These are phyloP conservation scores for Colletotrichum filicis DNA, from an alignment of 2,329 filamentous ascomycete genomes.

Conservation along the genomic window DNA sequence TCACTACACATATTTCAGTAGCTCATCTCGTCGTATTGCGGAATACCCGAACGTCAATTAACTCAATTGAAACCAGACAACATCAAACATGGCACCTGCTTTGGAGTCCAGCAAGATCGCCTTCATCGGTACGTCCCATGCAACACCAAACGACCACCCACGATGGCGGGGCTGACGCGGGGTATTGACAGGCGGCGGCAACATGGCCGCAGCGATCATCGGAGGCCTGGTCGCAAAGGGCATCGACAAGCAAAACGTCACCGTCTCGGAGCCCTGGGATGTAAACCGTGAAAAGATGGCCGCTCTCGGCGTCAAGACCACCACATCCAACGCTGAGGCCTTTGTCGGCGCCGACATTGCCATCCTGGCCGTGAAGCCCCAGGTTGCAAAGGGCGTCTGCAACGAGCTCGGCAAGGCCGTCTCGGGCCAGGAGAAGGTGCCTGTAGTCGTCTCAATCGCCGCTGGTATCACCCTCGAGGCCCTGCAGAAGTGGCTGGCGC, in stretches of 20 bases:
- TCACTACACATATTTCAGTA: neutral
- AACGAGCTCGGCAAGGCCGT: conserved; percentile 56
- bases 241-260: conserved; percentile 56
- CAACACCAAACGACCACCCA: neutral
- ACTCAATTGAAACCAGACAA: neutral
- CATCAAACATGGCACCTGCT: neutral
- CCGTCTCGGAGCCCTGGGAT: conserved; percentile 62
- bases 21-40: neutral
- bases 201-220: conserved; percentile 65
- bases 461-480: conserved; percentile 57
- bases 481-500: conserved; percentile 54
- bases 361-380: conserved; percentile 63
- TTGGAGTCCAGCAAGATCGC: conserved; percentile 14
- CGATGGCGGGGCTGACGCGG: conserved; percentile 1
- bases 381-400: conserved; percentile 59
- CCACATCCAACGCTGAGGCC: conserved; percentile 58
- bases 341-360: conserved; percentile 55
- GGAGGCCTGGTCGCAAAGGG: conserved; percentile 57
- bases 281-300: conserved; percentile 62
- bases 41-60: neutral
- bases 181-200: conserved; percentile 53
- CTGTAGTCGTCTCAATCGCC: conserved; percentile 60
- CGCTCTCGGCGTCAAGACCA: conserved; percentile 57
- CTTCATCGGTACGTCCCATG: neutral
- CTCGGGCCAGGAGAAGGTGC: conserved; percentile 45